Evolutionary conservation across 78 protist genomes (phyloP).

Genomic region (Cyanophora paradoxa): DNA sequence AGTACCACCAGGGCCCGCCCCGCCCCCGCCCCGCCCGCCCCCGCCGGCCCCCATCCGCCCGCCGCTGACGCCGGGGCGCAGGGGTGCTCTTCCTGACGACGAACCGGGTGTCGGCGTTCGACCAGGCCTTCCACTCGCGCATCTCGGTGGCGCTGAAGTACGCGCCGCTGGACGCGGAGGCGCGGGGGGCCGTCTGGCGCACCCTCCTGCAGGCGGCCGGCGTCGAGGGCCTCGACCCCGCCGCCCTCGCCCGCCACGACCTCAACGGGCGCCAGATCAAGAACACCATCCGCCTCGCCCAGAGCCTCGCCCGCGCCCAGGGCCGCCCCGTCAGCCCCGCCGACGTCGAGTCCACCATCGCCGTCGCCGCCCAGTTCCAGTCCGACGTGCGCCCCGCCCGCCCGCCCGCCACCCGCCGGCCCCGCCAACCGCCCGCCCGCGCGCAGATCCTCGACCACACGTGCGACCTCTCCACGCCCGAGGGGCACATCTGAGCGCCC

Average conservation of each 20-base stretch:
- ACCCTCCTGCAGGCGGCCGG: constrained; percentile 7
- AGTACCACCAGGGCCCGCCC: constrained; percentile 19
- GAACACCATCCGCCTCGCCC: constrained; percentile 6
- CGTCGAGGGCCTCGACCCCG: neutral
- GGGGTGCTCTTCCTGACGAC: constrained; percentile 33
- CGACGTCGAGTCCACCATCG: constrained; percentile 9
- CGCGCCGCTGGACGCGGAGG: neutral
- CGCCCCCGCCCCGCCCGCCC: neutral
- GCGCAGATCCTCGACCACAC: no score
- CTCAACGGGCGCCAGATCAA: constrained; percentile 45
- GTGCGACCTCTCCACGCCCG: no score
- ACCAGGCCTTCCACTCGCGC: constrained; percentile 40
- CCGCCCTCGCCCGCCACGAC: neutral
- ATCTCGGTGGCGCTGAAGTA: neutral
- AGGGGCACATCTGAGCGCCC: no score
- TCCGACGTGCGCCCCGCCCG: no score
- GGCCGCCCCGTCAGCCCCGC: neutral
- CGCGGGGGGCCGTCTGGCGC: neutral
- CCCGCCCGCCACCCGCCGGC: no score
- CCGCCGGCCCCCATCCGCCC: no score
- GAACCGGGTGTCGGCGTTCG: constrained; percentile 36
- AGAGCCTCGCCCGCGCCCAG: neutral
- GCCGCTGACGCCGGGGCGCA: no score
- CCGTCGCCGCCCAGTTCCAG: neutral
- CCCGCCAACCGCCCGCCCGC: no score